Percentiles rank a stretch among this genome's conserved stretches.
phyloP scores from a whole-genome alignment of 179 eudicot genomes.

The Drosera spatulata region DNA sequence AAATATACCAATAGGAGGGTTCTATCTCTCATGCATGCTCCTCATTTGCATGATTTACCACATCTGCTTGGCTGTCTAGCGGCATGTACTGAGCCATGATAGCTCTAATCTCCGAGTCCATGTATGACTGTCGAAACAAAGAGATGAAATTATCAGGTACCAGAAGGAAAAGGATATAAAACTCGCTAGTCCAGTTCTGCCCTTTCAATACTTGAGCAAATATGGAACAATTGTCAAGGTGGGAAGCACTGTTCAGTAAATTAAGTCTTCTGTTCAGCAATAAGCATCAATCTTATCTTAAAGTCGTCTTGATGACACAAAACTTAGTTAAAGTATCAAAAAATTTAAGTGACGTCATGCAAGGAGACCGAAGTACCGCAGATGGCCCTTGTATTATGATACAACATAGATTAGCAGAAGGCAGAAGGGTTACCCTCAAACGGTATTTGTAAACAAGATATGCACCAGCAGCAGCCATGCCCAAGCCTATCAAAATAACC shows the following conservation, averaged over 20 bases:
- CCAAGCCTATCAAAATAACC: constrained; percentile 64
- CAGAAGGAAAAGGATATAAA: no score
- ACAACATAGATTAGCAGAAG: neutral
- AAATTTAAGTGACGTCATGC: no score
- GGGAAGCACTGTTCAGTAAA: no score
- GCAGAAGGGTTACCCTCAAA: constrained; percentile 54
- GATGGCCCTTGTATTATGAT: no score
- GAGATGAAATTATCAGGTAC: neutral
- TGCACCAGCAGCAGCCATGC: constrained; percentile 61
- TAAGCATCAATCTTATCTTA: no score
- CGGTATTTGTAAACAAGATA: constrained; percentile 79
- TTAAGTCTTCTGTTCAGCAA: no score
- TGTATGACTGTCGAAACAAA: constrained; percentile 48
- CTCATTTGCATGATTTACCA: constrained; percentile 44
- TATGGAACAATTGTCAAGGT: no score
- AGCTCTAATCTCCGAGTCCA: constrained; percentile 95
- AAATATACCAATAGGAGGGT: neutral
- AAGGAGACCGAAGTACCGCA: no score
- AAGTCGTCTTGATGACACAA: no score
- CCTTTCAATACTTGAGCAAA: no score
- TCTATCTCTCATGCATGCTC: constrained; percentile 28
- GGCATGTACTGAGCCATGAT: constrained; percentile 97
- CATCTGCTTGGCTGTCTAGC: constrained; percentile 71
- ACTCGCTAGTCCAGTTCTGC: no score
- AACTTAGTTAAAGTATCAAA: no score